Base-by-base conservation (phyloP, 192 early-diverging fungal species). In the Paraglomus occultum region DNA sequence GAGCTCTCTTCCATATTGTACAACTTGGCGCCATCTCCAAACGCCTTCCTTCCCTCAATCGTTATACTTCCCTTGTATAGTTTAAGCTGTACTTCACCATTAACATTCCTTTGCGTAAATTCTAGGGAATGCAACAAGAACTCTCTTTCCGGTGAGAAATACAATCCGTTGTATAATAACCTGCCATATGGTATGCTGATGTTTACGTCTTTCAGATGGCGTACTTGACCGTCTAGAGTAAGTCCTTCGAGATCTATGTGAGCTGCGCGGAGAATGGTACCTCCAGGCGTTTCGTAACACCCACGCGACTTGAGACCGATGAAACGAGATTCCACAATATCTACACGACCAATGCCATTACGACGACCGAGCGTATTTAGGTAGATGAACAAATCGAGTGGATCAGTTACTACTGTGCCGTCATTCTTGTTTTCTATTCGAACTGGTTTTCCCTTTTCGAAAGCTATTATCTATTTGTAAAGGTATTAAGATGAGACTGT, bases 321-420 rank as follows among this genome's bases (percentile, higher is more conserved):
- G 81, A 96, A 99, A 52, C 97, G 89, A 83, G 95, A 96, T 87
- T 97, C 97, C 67, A 99, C 97, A 83, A 99, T 99, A 79, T 99
- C 97, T 71, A 99, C 88, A 76, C 97, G 92, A 54, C 97, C 97
- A 71, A 99, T 89, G 50, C 97, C 97, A 83, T 99, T 95, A 81
- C 95, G 93, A 63, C 97, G 89, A 38, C 92, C 97, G 12, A 96
- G 80, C 11, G 88, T 88, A 86, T 98, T 99, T 71, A 99, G 85
- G 85, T 99, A 95, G 71, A 94, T 80, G 85, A 99, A 99, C 54
- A 97, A 84, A n/a, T 83, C 80, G 47, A 81, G 82, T n/a, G 82
- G 71, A 60, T 88, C 93, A 1, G 89, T 85, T 48, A 84, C 66
- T 51, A 82, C 83, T 67, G 84, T 88, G 50, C 78, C 76, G 71